Evolutionary conservation across 768 basidiomycete genomes (phyloP), one percentile per base, ranked within the genome.

Genomic region (Lepiota subincarnata): DNA sequence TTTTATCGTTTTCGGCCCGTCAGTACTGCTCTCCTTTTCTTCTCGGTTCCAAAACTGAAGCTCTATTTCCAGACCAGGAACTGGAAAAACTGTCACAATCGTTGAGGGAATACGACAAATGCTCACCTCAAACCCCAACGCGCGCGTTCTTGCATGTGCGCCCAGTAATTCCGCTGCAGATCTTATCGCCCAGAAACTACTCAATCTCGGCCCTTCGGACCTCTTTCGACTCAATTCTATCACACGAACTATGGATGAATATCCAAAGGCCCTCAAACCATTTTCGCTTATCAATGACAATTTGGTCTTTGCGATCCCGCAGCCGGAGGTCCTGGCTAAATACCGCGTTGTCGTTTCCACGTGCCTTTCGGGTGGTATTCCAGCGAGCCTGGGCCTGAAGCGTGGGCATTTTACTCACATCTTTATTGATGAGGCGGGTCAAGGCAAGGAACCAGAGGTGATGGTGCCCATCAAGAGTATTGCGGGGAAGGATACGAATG

Each of bases 111-210:
- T 86, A 35, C 70, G 66, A 2, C 85, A 87, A 59, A 61, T 86
- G 2, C 67, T 85, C 3, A 60, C 59, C 10, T 54, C 53, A 7
- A 60, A 81, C 55, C 72, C 74, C 0, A 39, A 69, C 4, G 70
- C 74, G 1, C 73, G 70, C 34, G 76, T 87, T 50, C 73, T 87
- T 1, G 84, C 79, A 0, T 86, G 84, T 57, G 83, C 85, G 0
- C 85, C 85, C 0, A 84, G 77, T 66, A 87, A 87, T 65, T 81
- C 81, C 1, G 84, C 84, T 0, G 84, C 83, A 1, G 84, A 87
- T 56, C 64, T 81, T n/a, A 70, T 85, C 16, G 75, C 81, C 1
- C 59, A 68, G 20, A 70, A 76, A 11, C 70, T 86, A 2, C 50
- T 53, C 1, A 50, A 57, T 2, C 69, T 79, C 8, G 68, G 70